Base-by-base conservation (phyloP, 345 rosid species). In the Brassica cretica region DNA sequence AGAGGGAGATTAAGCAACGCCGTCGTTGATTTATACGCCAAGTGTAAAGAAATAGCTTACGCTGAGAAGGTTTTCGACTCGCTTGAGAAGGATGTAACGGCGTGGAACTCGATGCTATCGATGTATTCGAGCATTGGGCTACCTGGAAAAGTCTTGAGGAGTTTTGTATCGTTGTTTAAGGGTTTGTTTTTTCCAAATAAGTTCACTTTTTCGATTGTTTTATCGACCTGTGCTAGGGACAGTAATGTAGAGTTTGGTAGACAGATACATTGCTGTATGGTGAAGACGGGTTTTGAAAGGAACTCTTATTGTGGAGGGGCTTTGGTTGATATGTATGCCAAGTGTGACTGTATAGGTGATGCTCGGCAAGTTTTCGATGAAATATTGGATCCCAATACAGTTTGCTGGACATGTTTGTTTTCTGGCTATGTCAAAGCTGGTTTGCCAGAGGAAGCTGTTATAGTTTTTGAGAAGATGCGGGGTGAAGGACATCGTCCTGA, bases 401-500 rank as follows among this genome's bases (percentile, higher is more conserved):
- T 94, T 86, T 87, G 91, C 66, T 89, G 97, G 97, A 92, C 98
- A 11, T 86, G 97, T 6, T 84, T 94, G 91, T 81, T 90, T 53
- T 85, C 94, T 32, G 98, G 97, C 24, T 94, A 90, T 82, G 84
- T 88, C 74, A 85, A 85, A 74, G 88, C 72, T 70, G 89, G 89
- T 73, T 79, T 87, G 64, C 92, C 89, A 16, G 87, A 85, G 83
- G 91, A 87, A 66, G 98, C 97, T 1, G 71, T 89, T 27, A 64
- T 74, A 18, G 80, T 94, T 39, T 90, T 87, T 79, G 82, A 89
- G 39, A 74, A 72, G 82, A 88, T 92, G 93, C 68, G 80, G 79
- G 78, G 71, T 69, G 81, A 32, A 24, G 92, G 95, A 15, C 86
- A 32, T 76, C 84, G 74, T 61, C 91, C 95, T 15, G 98, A 94